Evolutionary conservation across 1,284 basidiomycete species (phyloP).

Genomic region (Cystobasidium sp.): DNA sequence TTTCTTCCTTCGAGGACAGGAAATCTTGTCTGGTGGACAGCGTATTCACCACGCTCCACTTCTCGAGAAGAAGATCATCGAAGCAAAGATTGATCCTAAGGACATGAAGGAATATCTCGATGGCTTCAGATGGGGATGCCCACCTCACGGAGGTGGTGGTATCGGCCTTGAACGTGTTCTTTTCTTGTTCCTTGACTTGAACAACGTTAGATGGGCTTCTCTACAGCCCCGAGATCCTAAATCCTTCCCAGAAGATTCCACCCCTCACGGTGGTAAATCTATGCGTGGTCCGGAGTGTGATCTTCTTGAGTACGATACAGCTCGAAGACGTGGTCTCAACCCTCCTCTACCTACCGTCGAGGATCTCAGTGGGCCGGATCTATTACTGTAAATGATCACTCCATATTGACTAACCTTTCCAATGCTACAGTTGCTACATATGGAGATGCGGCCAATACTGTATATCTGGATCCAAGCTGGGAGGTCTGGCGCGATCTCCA

Average conservation of each 20-base stretch:
- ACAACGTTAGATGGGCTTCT: slow-evolving; percentile 91
- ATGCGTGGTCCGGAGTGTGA: slow-evolving; percentile 41
- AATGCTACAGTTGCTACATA: slow-evolving; percentile 60
- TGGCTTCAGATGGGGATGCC: slow-evolving; percentile 90
- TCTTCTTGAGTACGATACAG: slow-evolving; percentile 39
- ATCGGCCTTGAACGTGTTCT: slow-evolving; percentile 86
- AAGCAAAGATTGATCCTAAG: slow-evolving; percentile 52
- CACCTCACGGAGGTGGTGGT: slow-evolving; percentile 70
- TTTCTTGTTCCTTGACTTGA: slow-evolving; percentile 74
- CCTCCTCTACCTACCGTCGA: slow-evolving; percentile 39
- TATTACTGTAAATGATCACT: slow-evolving; percentile 45
- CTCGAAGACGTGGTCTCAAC: slow-evolving; percentile 24
- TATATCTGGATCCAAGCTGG: slow-evolving; percentile 65
- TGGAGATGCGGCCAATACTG: slow-evolving; percentile 65
- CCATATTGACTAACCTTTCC: neutral
- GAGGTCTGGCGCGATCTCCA: slow-evolving; percentile 62
- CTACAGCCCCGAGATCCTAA: slow-evolving; percentile 76
- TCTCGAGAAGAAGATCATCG: slow-evolving; percentile 61
- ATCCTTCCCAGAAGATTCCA: slow-evolving; percentile 50
- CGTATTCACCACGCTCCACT: slow-evolving; percentile 80
- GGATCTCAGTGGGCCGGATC: slow-evolving; percentile 35
- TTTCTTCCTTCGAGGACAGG: slow-evolving; percentile 99
- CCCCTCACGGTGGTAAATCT: slow-evolving; percentile 32
- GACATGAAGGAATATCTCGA: slow-evolving; percentile 77
- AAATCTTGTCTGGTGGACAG: slow-evolving; percentile 97